Base-by-base conservation (phyloP, 2,329 filamentous ascomycete genomes). In the Daldinia sp. region DNA sequence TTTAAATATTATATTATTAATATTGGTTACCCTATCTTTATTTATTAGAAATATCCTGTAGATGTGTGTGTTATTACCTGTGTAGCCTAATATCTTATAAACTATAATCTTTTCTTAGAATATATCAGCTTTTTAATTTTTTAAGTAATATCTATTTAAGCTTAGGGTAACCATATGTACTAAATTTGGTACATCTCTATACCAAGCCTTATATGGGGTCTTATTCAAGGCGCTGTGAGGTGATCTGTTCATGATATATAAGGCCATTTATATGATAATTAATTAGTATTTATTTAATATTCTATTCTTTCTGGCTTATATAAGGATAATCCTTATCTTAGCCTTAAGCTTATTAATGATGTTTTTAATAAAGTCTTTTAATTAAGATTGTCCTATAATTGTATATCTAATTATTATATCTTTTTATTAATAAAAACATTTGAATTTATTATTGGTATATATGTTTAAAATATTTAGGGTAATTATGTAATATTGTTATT, bases 401-500 rank as follows among this genome's bases (percentile, higher is more conserved):
- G 15, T 10, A 37, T 37, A 37, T 39, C n/a, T 19, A 19, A n/a
- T n/a, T n/a, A n/a, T n/a, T n/a, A n/a, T n/a, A n/a, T n/a, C n/a
- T n/a, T n/a, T n/a, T n/a, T n/a, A n/a, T n/a, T n/a, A n/a, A n/a
- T n/a, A n/a, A n/a, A n/a, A n/a, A n/a, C n/a, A n/a, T n/a, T n/a
- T n/a, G n/a, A n/a, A n/a, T n/a, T n/a, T n/a, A n/a, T n/a, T n/a
- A n/a, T n/a, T n/a, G n/a, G n/a, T n/a, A n/a, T 39, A 19, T 1
- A 19, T 15, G n/a, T 41, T 29, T 3, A 52, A 19, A 29, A 27
- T 29, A 39, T 52, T 39, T 39, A 39, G 41, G 25, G 19, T 52
- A 52, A 52, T 52, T 52, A 52, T 27, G 19, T 52, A 19, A 15
- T 37, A 51, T 19, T 13, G 7, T 39, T 39, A 27, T 52, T 52